Conservation (phyloP, 2,329 filamentous ascomycete species). For the Fusarium dlaminii region DNA sequence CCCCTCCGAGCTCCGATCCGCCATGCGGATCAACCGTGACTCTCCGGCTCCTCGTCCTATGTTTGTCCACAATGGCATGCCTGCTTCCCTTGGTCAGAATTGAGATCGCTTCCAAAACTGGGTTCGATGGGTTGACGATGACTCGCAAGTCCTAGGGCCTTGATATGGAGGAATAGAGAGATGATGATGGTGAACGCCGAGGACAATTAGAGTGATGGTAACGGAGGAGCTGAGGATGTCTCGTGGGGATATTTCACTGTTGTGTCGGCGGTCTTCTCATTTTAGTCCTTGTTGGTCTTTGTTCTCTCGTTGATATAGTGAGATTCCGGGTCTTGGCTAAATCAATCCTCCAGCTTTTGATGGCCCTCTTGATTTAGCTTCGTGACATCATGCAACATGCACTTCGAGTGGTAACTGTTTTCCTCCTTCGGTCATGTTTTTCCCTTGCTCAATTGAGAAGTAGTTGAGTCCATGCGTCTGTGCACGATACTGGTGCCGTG, state of each 20-base stretch:
- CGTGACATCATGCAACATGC: accelerated
- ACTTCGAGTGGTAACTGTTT: accelerated
- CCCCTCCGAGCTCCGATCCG: accelerated
- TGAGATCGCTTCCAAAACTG: neutral
- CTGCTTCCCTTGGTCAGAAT: neutral
- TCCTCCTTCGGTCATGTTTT: accelerated
- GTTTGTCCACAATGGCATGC: neutral
- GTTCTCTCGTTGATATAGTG: too few species aligned
- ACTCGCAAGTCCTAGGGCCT: neutral
- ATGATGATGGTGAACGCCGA: neutral
- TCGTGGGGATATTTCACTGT: accelerated
- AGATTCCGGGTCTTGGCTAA: accelerated
- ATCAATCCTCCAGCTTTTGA: accelerated
- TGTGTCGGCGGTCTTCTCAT: accelerated
- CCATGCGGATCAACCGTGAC: accelerated
- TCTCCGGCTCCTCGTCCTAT: neutral
- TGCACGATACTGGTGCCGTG: accelerated
- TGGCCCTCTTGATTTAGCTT: neutral
- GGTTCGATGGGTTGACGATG: neutral
- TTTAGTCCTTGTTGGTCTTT: accelerated
- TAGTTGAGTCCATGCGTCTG: accelerated
- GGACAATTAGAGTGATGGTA: neutral
- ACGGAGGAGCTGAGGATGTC: neutral
- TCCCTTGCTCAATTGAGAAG: accelerated
- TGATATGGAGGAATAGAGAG: neutral